Base-by-base conservation (phyloP, 257 asterid genomes). In the Capsicum pubescens region DNA sequence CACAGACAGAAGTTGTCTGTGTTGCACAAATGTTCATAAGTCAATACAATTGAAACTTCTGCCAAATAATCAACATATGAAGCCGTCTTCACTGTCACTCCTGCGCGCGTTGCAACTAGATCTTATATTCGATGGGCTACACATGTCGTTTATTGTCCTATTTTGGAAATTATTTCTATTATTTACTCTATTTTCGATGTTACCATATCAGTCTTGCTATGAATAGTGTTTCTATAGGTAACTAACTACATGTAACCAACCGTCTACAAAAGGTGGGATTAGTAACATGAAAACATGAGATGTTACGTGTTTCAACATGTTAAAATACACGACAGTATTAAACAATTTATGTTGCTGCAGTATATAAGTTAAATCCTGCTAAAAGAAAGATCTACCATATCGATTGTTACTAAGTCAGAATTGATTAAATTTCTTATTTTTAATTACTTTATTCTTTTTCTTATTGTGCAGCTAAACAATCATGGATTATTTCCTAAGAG, bases 391-490 rank as follows among this genome's bases (percentile, higher is more conserved):
- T 36, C 39, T 36, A 36, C 2, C 39, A 36, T 36, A 36, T 36
- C 21, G 4, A 32, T 32, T 13, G 17, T 66, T 13, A 1, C 42
- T 64, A 64, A 11, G 8, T 66, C 72, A 13, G 17, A 66, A 32
- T 63, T 32, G 69, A 63, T 63, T 63, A 63, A 63, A 66, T 15
- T 12, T 72, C 16, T 71, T 16, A 39, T 8, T 1, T 14, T 16
- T 9, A 54, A 32, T 36, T 2, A 16, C 7, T 16, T 26, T 13
- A 4, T 56, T 7, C 13, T 35, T 50, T 58, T 55, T n/a, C 57
- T 5, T 58, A 12, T 72, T 84, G 67, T 85, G 90, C 91, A 91
- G 94, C 94, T 66, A 88, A 90, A 10, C 86, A 88, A 54, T 5
- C 71, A 39, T 91, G 94, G 94, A 50, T 77, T 46, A 35, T 64